Base-by-base conservation (phyloP, 1,284 basidiomycete genomes). In the Stereum hirsutum region DNA sequence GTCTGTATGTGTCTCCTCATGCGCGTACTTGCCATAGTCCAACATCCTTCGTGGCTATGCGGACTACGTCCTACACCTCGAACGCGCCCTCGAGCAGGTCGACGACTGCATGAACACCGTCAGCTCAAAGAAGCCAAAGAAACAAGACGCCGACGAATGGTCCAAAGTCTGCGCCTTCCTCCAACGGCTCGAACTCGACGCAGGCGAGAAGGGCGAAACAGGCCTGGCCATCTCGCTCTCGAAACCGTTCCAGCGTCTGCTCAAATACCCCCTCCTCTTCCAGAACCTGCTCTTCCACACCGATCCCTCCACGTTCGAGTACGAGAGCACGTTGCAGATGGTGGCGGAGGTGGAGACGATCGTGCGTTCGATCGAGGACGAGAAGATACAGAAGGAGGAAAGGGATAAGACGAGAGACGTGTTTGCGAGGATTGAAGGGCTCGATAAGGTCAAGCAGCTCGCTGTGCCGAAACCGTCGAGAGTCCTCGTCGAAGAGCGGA, bases 211-310 rank as follows among this genome's bases (percentile, higher is more conserved):
- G 57, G 93, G 91, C 50, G 93, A 97, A 65, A 91, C 89, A 2
- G 91, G 92, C 0, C 72, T 99, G 33, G 83, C 89, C 26, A 98
- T 99, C 56, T 91, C 91, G 2, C 70, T 97, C 7, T 94, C 91
- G 20, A 98, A 97, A 63, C 95, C 95, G 1, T 96, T 99, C 66
- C 95, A 98, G 58, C 79, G 95, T 25, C 71, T 99, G 33, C 80
- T 97, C 59, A 98, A 99, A 63, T 96, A 98, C 60, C 95, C 95
- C 2, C 75, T 99, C 14, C 78, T 99, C 32, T 97, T 98, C 67
- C 94, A 98, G 65, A 97, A 97, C 62, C 73, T 97, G n/a, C 76
- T 95, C 39, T 95, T 85, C 65, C 89, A 95, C 62, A 96, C 95
- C 7, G 95, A 98, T 56, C 92, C 95, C 1, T 94, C 91, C 51